phyloP scores from a whole-genome alignment of 1,139 yeast genomes.

The Meyerozyma elateridarum region DNA sequence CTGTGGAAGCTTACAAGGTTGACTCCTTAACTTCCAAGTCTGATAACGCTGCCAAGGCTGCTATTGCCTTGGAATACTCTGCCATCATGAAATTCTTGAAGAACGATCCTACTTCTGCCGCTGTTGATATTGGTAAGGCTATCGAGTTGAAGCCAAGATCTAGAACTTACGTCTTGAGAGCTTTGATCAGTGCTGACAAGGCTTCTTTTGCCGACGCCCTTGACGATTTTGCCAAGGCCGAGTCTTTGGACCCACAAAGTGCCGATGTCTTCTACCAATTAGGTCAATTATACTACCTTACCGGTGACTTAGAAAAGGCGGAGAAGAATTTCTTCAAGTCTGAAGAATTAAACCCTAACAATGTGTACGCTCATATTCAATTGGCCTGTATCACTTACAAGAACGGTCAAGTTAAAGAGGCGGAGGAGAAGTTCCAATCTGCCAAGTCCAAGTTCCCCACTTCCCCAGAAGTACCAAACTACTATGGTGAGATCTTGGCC shows the following conservation, averaged over 20 bases:
- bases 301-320: slow-evolving; percentile 72
- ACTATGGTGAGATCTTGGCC: slow-evolving; percentile 88
- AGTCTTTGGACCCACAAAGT: slow-evolving; percentile 60
- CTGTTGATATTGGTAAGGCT: slow-evolving; percentile 57
- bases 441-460: slow-evolving; percentile 80
- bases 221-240: slow-evolving; percentile 69
- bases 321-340: slow-evolving; percentile 73
- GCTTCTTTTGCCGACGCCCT: slow-evolving; percentile 59
- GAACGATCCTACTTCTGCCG: slow-evolving; percentile 63
- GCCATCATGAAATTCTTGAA: slow-evolving; percentile 83
- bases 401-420: slow-evolving; percentile 57
- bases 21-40: slow-evolving; percentile 31
- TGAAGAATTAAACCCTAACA: slow-evolving; percentile 65
- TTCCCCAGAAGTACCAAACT: slow-evolving; percentile 88
- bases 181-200: slow-evolving; percentile 80
- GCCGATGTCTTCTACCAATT: slow-evolving; percentile 90
- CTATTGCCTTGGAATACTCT: slow-evolving; percentile 74
- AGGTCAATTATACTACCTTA: slow-evolving; percentile 85
- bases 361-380: slow-evolving; percentile 85
- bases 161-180: slow-evolving; percentile 79
- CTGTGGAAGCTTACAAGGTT: slow-evolving; percentile 52
- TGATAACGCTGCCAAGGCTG: slow-evolving; percentile 47
- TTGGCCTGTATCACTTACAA: slow-evolving; percentile 90
- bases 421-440: slow-evolving; percentile 65
- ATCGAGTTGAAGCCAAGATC: slow-evolving; percentile 69